Evolutionary conservation across 73 alveolate genomes (phyloP), one percentile per base, ranked within the genome.

Genomic region (Diophrys sp.): DNA sequence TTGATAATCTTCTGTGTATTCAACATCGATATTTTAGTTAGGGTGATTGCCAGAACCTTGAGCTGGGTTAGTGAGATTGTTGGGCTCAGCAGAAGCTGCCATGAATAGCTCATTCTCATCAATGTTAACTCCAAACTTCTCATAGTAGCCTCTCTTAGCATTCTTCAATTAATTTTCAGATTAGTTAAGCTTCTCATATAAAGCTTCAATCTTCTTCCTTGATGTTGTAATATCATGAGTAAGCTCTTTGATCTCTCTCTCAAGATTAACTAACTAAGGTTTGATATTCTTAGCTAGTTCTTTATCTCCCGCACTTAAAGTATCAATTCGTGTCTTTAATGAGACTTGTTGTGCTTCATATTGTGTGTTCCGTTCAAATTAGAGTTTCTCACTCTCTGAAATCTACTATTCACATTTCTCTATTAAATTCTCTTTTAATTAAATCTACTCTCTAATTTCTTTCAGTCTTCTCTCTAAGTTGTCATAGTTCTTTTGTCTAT

Each of bases 231-330:
- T 75, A 56, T 84, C 67, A 56, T 56, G 54, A 11, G 23, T 70
- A 14, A 78, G 67, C 62, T 84, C 92, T 29, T 84, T 84, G 31
- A 84, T 68, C 71, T 84, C 92, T 26, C 74, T 84, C 32, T 84
- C 84, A 69, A 84, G 68, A 67, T 84, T 62, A 0, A 71, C 53
- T 1, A 84, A 68, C 56, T 84, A 68, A 34, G 92, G 92, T 33
- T 84, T 84, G 26, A 84, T 75, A 0, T 75, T 77, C 55, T 78
- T 71, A 67, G 69, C 23, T 0, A 84, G 44, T 33, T 84, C 92
- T 31, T 31, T 25, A 31, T 53, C 67, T 1, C 84, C 92, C 31
- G 29, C 31, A n/a, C 54, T 67, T 25, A 84, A 69, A 62, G 68
- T 84, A 2, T 77, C 87, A 2, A 31, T n/a, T 30, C 87, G 34